A percentile compares a stretch with the other conserved stretches of the same genome.
These are phyloP conservation scores for Pseudozyma tsukubaensis DNA, from an alignment of 1,284 basidiomycete genomes.

Conservation along the genomic window DNA sequence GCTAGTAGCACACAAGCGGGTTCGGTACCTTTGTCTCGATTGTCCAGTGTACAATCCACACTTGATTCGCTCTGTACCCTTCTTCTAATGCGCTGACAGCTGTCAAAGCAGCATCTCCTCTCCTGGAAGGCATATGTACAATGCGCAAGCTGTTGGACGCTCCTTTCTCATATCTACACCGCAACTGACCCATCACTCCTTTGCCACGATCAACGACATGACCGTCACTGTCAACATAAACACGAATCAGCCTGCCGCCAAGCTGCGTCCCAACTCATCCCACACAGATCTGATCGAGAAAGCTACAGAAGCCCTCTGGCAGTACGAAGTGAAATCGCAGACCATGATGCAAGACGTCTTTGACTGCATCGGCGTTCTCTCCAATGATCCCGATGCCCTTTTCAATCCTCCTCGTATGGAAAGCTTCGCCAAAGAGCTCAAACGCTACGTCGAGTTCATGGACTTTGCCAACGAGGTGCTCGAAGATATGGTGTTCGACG, in stretches of 20 bases:
- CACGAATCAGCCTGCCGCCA: neutral
- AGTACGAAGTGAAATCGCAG: slow-evolving; percentile 16
- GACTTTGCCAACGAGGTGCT: slow-evolving; percentile 25
- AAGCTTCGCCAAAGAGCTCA: slow-evolving; percentile 9
- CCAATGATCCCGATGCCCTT: slow-evolving; percentile 2
- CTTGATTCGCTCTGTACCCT: too few relatives aligned
- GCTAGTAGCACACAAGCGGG: too few relatives aligned
- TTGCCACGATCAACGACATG: neutral
- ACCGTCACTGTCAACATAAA: neutral
- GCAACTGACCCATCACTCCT: too few relatives aligned
- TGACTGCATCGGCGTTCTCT: slow-evolving; percentile 17
- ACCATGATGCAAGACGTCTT: slow-evolving; percentile 22
- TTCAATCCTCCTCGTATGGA: slow-evolving; percentile 13
- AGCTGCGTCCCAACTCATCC: neutral
- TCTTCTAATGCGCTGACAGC: too few relatives aligned
- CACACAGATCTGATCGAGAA: slow-evolving; percentile 3
- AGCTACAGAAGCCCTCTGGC: slow-evolving; percentile 17
- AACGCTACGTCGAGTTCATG: slow-evolving; percentile 19
- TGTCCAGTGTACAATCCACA: too few relatives aligned
- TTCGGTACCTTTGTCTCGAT: too few relatives aligned
- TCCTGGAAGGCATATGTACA: too few relatives aligned
- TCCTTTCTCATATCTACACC: too few relatives aligned
- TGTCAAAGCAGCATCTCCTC: too few relatives aligned
- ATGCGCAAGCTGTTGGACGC: too few relatives aligned
- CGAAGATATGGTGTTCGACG: slow-evolving; percentile 19